Percentiles rank a stretch among this genome's conserved stretches.
These are phyloP conservation scores for Solanum hybrid DNA, from an alignment of 305 asterid genomes.

Conservation along the genomic window DNA sequence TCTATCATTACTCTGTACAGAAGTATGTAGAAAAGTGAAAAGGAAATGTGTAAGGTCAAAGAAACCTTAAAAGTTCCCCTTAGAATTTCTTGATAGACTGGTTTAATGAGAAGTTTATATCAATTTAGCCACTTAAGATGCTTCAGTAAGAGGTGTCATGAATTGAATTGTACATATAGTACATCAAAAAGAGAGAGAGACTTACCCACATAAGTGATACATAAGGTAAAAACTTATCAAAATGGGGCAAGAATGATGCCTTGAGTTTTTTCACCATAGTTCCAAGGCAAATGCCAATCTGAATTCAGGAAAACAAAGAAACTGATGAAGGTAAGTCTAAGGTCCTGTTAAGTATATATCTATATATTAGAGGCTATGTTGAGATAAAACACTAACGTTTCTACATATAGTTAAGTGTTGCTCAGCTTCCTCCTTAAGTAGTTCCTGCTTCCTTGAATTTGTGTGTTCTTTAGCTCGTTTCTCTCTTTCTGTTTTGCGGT, in stretches of 20 bases:
- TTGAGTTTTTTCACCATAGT: not conserved
- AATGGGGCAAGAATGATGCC: slow-evolving; percentile 1
- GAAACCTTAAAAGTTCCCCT: not conserved
- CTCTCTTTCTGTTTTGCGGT: slow-evolving; percentile 1
- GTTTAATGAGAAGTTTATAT: not conserved
- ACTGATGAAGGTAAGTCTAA: not conserved
- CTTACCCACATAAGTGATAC: not conserved
- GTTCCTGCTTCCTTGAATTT: not conserved
- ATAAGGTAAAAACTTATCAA: not conserved
- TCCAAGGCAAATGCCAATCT: slow-evolving; percentile 2
- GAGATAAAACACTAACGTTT: not conserved
- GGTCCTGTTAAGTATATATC: not conserved
- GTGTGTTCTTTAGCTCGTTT: no score
- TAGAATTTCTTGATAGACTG: not conserved
- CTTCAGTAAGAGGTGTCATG: not conserved
- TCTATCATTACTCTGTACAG: not conserved
- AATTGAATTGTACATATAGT: not conserved
- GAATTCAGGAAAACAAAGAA: not conserved
- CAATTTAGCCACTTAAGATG: not conserved
- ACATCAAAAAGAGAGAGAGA: not conserved
- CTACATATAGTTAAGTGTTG: not conserved
- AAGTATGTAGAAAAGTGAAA: not conserved
- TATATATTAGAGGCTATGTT: not conserved
- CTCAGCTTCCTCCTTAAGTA: not conserved
- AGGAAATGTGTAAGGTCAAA: not conserved